phyloP scores from a whole-genome alignment of 805 yeast genomes.

The Osmozyma mogii region DNA sequence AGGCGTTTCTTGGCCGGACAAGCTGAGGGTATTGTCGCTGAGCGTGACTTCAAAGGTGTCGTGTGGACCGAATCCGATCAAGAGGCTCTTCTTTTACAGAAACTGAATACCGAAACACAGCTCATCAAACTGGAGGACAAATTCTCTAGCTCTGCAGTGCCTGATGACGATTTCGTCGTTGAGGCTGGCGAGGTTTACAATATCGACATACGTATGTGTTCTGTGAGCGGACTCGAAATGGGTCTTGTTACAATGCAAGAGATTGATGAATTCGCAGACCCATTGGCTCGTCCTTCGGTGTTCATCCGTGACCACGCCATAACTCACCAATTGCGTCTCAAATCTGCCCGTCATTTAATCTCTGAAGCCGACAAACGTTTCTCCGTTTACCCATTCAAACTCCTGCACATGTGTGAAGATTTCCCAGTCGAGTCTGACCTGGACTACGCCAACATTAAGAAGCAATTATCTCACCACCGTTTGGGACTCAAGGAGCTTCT shows the following conservation, averaged over 20 bases:
- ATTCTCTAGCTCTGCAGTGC: conserved; percentile 46
- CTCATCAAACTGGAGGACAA: conserved; percentile 26
- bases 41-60: conserved; percentile 87
- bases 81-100: conserved; percentile 48
- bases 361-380: conserved; percentile 60
- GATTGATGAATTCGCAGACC: conserved; percentile 48
- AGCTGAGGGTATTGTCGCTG: conserved; percentile 86
- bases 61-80: conserved; percentile 81
- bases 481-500: conserved; percentile 74
- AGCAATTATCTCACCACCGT: conserved; percentile 43
- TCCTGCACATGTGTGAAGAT: conserved; percentile 56
- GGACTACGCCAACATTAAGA: conserved; percentile 22
- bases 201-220: conserved; percentile 76
- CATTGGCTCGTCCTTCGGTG: conserved; percentile 60
- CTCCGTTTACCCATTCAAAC: conserved; percentile 89
- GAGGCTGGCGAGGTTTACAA: conserved; percentile 79
- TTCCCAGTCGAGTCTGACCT: conserved; percentile 47
- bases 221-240: conserved; percentile 48
- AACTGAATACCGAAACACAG: conserved; percentile 26
- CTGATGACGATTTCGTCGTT: conserved; percentile 66
- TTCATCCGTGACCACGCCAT: conserved; percentile 85
- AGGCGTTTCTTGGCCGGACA: conserved; percentile 95
- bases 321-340: conserved; percentile 66
- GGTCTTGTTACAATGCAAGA: conserved; percentile 66
- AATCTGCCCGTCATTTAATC: conserved; percentile 63